These are phyloP conservation scores for Gliomastix tumulicola DNA, from an alignment of 2,329 filamentous ascomycete genomes.

Conservation along the genomic window DNA sequence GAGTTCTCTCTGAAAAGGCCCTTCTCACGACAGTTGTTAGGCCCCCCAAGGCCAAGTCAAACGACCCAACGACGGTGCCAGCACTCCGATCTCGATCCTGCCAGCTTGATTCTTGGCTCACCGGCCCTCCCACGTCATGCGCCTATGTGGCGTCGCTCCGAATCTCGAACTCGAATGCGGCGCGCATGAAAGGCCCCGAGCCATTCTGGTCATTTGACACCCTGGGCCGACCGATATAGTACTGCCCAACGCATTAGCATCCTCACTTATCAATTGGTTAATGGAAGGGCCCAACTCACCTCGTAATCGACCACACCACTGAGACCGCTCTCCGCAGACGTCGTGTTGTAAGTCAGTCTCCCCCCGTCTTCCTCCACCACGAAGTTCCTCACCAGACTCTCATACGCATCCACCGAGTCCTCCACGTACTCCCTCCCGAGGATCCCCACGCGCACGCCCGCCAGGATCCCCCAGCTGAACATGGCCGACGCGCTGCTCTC, in stretches of 20 bases:
- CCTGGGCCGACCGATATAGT: neutral
- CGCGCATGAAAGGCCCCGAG: neutral
- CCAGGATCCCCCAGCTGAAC: slow-evolving; percentile 44
- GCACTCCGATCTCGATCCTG: too few relatives aligned
- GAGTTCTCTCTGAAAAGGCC: too few relatives aligned
- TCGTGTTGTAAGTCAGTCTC: neutral
- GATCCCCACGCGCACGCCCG: slow-evolving; percentile 17
- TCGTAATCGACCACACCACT: neutral
- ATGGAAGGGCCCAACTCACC: neutral
- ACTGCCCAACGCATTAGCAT: neutral
- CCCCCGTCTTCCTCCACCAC: slow-evolving; percentile 20
- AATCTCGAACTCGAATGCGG: neutral
- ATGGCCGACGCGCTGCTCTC: slow-evolving; percentile 50
- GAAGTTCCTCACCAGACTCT: slow-evolving; percentile 29
- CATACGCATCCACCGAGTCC: slow-evolving; percentile 6
- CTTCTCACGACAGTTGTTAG: too few relatives aligned
- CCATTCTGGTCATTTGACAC: neutral
- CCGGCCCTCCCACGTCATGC: too few relatives aligned
- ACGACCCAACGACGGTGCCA: too few relatives aligned
- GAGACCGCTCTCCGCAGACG: neutral
- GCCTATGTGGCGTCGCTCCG: too few relatives aligned
- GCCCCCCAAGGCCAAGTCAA: too few relatives aligned
- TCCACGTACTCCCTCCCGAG: slow-evolving; percentile 7
- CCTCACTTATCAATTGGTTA: neutral
- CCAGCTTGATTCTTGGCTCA: too few relatives aligned